phyloP scores from a whole-genome alignment of 371 early-diverging fungal species.

The Mortierella sp. region DNA sequence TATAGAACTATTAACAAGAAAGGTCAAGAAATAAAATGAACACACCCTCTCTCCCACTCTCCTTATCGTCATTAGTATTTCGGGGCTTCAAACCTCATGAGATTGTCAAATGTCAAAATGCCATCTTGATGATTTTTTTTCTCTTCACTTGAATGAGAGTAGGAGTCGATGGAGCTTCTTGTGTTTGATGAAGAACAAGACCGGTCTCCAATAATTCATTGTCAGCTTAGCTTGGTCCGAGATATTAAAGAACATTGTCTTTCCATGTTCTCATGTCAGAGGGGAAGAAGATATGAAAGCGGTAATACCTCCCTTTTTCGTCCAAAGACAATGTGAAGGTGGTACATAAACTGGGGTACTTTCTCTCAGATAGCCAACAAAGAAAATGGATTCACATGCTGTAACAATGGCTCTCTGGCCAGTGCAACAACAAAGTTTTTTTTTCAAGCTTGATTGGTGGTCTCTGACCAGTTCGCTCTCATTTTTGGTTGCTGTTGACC shows the following conservation, averaged over 20 bases:
- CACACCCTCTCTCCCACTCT: background rate
- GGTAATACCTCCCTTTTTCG: background rate
- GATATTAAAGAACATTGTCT: background rate
- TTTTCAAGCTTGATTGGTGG: background rate
- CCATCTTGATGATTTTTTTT: background rate
- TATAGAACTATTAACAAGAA: background rate
- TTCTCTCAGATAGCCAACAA: background rate
- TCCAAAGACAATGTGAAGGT: background rate
- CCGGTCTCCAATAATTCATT: background rate
- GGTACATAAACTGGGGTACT: background rate
- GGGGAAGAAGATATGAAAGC: background rate
- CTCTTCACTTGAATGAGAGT: background rate
- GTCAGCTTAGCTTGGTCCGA: background rate
- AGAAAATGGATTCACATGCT: background rate
- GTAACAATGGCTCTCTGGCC: background rate
- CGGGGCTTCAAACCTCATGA: background rate
- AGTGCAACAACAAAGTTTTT: background rate
- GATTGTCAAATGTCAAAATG: conserved; percentile 4
- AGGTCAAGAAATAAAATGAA: background rate
- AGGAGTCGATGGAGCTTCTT: background rate
- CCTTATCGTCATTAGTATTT: background rate
- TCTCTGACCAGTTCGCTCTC: background rate
- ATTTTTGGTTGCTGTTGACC: background rate
- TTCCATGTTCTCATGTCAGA: background rate
- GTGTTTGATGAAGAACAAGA: background rate